These are phyloP conservation scores for Lignosus rhinocerotis DNA, from an alignment of 1,284 basidiomycete species.

Conservation along the genomic window DNA sequence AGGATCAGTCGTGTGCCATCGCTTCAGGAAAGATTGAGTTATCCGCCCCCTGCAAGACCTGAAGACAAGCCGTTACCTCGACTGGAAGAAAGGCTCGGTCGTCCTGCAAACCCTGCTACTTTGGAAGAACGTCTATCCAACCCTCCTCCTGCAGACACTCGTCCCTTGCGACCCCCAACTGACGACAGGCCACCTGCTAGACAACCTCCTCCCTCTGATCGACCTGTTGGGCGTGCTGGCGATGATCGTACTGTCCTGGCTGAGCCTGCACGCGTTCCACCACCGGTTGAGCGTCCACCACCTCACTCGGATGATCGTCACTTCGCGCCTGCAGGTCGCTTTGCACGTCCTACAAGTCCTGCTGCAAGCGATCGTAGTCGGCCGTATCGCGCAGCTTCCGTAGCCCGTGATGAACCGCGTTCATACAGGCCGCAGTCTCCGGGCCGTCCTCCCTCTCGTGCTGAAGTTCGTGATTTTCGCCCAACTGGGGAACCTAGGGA, in stretches of 20 bases:
- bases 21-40: conserved; percentile 32
- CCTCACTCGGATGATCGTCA: conserved; percentile 26
- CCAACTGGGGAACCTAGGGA: conserved; percentile 20
- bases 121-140: conserved; percentile 30
- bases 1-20: conserved; percentile 28
- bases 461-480: conserved; percentile 27
- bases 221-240: conserved; percentile 11
- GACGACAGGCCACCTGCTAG: conserved; percentile 19
- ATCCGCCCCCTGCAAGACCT: conserved; percentile 12
- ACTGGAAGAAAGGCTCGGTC: conserved; percentile 23
- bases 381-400: not conserved
- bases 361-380: conserved; percentile 20
- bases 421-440: conserved; percentile 28
- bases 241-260: conserved; percentile 26
- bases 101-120: conserved; percentile 18
- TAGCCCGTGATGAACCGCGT: conserved; percentile 26
- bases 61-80: conserved; percentile 22
- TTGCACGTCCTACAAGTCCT: conserved; percentile 20
- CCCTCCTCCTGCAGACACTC: conserved; percentile 20
- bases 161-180: conserved; percentile 17
- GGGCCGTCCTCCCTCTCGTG: conserved; percentile 25
- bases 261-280: conserved; percentile 22
- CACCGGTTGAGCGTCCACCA: conserved; percentile 12
- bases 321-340: conserved; percentile 23
- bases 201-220: conserved; percentile 21